phyloP scores from a whole-genome alignment of 2,329 filamentous ascomycete genomes.

The Colletotrichum lentis region DNA sequence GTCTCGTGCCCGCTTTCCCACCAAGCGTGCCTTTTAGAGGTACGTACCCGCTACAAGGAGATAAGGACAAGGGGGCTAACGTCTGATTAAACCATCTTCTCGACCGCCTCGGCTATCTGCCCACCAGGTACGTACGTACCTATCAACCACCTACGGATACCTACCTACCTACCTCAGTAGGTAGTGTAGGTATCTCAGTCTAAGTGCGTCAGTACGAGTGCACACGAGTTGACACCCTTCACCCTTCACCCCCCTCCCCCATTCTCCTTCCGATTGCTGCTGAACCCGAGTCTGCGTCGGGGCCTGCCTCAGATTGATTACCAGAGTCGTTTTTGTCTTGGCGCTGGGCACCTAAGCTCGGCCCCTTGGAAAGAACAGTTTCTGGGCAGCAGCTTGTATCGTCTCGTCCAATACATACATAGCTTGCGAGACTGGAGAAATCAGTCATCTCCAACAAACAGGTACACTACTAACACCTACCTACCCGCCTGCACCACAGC shows the following conservation, averaged over 20 bases:
- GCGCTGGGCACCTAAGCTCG: neutral
- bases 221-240: neutral
- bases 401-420: neutral
- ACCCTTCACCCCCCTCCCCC: neutral
- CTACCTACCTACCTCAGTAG: neutral
- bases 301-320: slow-evolving; percentile 1
- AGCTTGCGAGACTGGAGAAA: neutral
- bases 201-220: neutral
- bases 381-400: neutral
- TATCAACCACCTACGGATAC: neutral
- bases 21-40: neutral
- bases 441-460: neutral
- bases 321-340: neutral
- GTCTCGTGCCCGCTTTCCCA: neutral
- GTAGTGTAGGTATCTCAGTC: too few species aligned
- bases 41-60: neutral
- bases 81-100: too few species aligned
- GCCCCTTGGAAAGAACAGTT: neutral
- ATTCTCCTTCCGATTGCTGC: neutral
- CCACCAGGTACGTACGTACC: too few species aligned
- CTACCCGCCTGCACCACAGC: too few species aligned
- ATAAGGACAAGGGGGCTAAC: neutral
- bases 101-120: too few species aligned
- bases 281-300: neutral
- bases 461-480: too few species aligned